Percentiles rank a stretch among this genome's conserved stretches.
Conservation (phyloP, 2,329 filamentous ascomycete species). For the Ascomycota sp. region DNA sequence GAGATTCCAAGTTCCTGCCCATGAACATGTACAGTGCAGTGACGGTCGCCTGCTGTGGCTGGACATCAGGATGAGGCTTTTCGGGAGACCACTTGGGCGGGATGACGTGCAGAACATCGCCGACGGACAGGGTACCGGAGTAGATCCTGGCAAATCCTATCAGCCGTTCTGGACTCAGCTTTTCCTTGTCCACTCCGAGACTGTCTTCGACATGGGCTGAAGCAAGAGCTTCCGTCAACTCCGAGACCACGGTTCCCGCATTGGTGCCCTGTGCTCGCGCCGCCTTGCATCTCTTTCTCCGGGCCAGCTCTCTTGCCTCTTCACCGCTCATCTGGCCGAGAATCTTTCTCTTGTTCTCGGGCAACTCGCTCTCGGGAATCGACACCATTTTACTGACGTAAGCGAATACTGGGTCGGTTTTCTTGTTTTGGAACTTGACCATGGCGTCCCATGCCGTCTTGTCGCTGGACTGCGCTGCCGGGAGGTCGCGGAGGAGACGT, state of each 20-base stretch:
- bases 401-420: conserved; percentile 62
- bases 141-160: conserved; percentile 91
- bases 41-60: conserved; percentile 65
- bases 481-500: conserved; percentile 57
- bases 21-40: conserved; percentile 87
- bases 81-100: conserved; percentile 84
- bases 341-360: conserved; percentile 55
- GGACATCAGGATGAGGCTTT: conserved; percentile 47
- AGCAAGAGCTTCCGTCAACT: conserved; percentile 39
- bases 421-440: conserved; percentile 51
- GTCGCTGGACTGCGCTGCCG: conserved; percentile 53
- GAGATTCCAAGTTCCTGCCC: conserved; percentile 69
- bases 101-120: conserved; percentile 78
- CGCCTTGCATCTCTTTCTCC: conserved; percentile 77
- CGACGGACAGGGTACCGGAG: conserved; percentile 74
- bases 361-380: conserved; percentile 76
- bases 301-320: conserved; percentile 71
- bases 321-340: conserved; percentile 60
- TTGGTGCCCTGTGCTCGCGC: conserved; percentile 51
- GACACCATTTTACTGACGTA: conserved; percentile 99
- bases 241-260: conserved; percentile 27
- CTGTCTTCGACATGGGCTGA: conserved; percentile 36
- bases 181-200: conserved; percentile 28
- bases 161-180: conserved; percentile 62
- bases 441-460: conserved; percentile 57